Conservation (phyloP, 23 red algal genomes). For the Agarophyton chilense region DNA sequence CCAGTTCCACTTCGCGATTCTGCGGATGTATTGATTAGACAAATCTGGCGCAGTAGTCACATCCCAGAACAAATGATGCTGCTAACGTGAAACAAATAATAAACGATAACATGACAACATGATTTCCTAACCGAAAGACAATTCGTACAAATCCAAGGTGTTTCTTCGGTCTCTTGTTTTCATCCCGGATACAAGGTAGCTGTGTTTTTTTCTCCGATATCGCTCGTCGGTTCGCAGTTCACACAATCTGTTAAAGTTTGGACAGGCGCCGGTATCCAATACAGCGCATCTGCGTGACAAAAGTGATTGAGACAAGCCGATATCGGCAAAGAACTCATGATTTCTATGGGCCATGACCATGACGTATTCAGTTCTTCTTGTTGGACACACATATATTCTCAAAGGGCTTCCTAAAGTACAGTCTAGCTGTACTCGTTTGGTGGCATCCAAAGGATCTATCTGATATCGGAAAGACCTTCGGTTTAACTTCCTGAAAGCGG, state of each 20-base stretch:
- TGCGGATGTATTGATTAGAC: not conserved
- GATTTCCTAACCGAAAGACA: not conserved
- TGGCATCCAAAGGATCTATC: too few relatives aligned
- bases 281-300: not conserved
- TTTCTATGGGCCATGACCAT: not conserved
- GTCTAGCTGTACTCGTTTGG: too few relatives aligned
- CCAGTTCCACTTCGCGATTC: not conserved
- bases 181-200: not conserved
- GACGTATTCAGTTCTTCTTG: not conserved
- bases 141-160: not conserved
- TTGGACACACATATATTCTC: too few relatives aligned
- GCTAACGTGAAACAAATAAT: conserved; percentile 18
- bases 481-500: too few relatives aligned
- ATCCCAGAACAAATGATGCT: conserved; percentile 20
- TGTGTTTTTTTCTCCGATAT: not conserved
- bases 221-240: not conserved
- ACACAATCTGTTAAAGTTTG: not conserved
- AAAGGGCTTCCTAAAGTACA: too few relatives aligned
- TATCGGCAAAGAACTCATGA: not conserved
- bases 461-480: too few relatives aligned
- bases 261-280: not conserved
- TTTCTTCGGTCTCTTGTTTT: not conserved
- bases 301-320: not conserved
- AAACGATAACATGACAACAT: not conserved
- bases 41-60: conserved; percentile 14